Conservation (phyloP, 2,329 filamentous ascomycete species). For the Alternaria ethzedia region DNA sequence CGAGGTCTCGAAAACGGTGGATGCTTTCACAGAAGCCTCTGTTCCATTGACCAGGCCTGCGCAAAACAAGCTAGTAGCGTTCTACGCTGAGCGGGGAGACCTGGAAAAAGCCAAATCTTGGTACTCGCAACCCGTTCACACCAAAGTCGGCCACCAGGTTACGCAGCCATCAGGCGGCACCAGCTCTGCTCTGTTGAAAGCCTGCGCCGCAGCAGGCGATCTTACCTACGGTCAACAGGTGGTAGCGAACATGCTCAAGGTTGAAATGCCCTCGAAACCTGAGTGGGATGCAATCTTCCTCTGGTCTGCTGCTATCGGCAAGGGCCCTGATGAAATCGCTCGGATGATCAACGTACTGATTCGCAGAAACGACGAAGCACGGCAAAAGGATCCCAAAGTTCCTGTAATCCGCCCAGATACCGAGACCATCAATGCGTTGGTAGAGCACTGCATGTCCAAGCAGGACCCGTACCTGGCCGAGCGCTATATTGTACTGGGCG, state of each 20-base stretch:
- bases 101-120: conserved; percentile 69
- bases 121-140: conserved; percentile 64
- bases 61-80: conserved; percentile 63
- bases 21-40: conserved; percentile 56
- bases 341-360: conserved; percentile 74
- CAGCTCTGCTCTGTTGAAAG: conserved; percentile 64
- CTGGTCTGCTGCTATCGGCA: conserved; percentile 76
- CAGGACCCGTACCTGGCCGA: conserved; percentile 75
- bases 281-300: conserved; percentile 77
- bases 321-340: conserved; percentile 73
- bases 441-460: conserved; percentile 73
- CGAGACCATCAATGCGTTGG: conserved; percentile 76
- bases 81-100: conserved; percentile 66
- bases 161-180: conserved; percentile 39
- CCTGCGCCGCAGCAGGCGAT: conserved; percentile 55
- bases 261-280: conserved; percentile 51
- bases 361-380: conserved; percentile 55
- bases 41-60: conserved; percentile 47
- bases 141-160: conserved; percentile 9
- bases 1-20: conserved; percentile 63
- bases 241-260: conserved; percentile 45
- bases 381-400: conserved; percentile 36
- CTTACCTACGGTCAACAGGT: conserved; percentile 51
- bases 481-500: conserved; percentile 71
- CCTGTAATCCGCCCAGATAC: conserved; percentile 64